Evolutionary conservation across 768 basidiomycete species (phyloP), one percentile per base, ranked within the genome.

Genomic region (Psilocybe tampanensis): DNA sequence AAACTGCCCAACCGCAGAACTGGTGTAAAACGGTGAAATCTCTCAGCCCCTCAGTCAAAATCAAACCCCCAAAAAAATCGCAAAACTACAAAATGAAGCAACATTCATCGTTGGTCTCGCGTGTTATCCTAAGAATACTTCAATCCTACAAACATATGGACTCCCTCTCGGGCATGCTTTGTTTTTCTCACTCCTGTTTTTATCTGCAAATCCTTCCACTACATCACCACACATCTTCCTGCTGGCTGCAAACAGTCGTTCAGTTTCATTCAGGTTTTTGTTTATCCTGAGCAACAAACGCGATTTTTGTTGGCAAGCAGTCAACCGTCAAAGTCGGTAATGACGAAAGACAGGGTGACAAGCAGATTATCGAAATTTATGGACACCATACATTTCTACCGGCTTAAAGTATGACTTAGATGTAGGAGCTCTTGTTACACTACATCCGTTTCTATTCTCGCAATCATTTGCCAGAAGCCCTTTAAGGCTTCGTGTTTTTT

Each of bases 1-100:
- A 84, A 81, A 54, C 74, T 86, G 45, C 85, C 85, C 44, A 82
- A 72, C 45, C 78, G 80, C 32, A 72, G 78, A 64, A 68, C 64
- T 41, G 72, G 70, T 34, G 70, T 60, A 19, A 78, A 77, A 66
- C 79, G 77, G 62, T 75, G 67, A 63, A 23, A 13, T 52, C 36
- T 29, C 36, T 56, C 48, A 13, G 33, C n/a, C 32, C 11, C 2
- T 36, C 21, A n/a, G 26, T 7, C 26, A 58, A 56, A 55, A 29
- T 29, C 29, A 29, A 58, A 52, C 17, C 36, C 36, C 36, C 29
- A 55, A 54, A 54, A 54, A 52, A 52, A 33, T 50, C 19, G 17
- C 52, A 49, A 51, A 29, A 29, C 9, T 9, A 29, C 29, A 60
- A 48, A 44, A 45, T 44, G 36, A 45, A 34, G 17, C 49, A 36